Conservation (phyloP, 2,329 filamentous ascomycete species). For the Coniochaeta prunicola region DNA sequence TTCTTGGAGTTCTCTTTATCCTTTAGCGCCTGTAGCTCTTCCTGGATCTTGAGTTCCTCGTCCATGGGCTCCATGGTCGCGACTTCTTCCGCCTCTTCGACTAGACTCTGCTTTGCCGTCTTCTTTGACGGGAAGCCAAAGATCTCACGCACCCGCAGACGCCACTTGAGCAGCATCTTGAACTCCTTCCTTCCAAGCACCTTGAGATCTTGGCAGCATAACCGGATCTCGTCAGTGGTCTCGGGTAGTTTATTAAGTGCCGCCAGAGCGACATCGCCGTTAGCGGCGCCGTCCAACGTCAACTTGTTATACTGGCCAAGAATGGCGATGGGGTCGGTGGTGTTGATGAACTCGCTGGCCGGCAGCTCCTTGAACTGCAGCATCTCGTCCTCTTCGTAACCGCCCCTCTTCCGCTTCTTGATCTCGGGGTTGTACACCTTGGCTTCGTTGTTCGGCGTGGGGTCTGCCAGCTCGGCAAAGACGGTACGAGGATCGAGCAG, state of each 20-base stretch:
- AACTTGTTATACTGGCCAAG: slow-evolving; percentile 80
- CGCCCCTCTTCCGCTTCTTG: slow-evolving; percentile 95
- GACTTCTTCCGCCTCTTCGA: slow-evolving; percentile 57
- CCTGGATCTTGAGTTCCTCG: slow-evolving; percentile 83
- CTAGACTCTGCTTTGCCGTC: slow-evolving; percentile 21
- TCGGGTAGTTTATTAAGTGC: slow-evolving; percentile 81
- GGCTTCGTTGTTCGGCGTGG: slow-evolving; percentile 89
- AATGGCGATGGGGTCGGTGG: slow-evolving; percentile 85
- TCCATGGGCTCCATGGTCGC: slow-evolving; percentile 86
- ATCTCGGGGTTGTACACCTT: slow-evolving; percentile 96
- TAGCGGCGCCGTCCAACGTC: slow-evolving; percentile 70
- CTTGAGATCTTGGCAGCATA: slow-evolving; percentile 76
- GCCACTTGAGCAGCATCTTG: slow-evolving; percentile 81
- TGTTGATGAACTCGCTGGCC: slow-evolving; percentile 91
- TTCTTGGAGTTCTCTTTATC: slow-evolving; percentile 70
- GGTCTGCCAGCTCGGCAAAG: slow-evolving; percentile 83
- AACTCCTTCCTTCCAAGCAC: slow-evolving; percentile 93
- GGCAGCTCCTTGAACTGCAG: slow-evolving; percentile 84
- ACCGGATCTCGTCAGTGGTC: slow-evolving; percentile 74
- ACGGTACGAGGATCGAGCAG: slow-evolving; percentile 86
- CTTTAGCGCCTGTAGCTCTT: slow-evolving; percentile 75
- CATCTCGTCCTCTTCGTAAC: slow-evolving; percentile 95
- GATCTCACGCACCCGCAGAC: slow-evolving; percentile 79
- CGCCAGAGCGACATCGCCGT: slow-evolving; percentile 78
- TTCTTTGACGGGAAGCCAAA: slow-evolving; percentile 83